phyloP scores from a whole-genome alignment of 164 flowering plant species.

The Euptelea pleiosperma region DNA sequence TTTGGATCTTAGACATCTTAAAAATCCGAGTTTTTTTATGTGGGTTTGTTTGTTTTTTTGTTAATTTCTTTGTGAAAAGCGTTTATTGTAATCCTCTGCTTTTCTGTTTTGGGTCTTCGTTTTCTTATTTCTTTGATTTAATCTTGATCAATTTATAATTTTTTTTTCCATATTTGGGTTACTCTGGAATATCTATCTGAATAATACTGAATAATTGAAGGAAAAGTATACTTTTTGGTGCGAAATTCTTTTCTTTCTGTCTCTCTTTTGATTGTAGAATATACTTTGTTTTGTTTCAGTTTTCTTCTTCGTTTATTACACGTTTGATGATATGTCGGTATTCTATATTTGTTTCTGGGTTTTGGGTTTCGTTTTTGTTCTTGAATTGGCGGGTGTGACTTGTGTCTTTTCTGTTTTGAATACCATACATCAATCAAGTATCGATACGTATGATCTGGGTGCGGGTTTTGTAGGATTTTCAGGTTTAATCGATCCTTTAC shows the following conservation, averaged over 20 bases:
- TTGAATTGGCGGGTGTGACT: slow-evolving; percentile 3
- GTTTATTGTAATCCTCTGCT: not conserved
- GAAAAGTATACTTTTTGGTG: slow-evolving; percentile 8
- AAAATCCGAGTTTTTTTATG: slow-evolving; percentile 2
- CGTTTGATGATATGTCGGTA: not conserved
- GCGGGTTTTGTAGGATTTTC: too few species aligned
- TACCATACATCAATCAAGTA: too few species aligned
- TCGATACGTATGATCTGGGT: too few species aligned
- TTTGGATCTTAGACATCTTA: slow-evolving; percentile 1
- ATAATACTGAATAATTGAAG: slow-evolving; percentile 7
- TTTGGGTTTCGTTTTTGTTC: not conserved
- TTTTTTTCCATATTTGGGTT: not conserved
- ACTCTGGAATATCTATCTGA: not conserved
- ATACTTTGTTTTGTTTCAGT: slow-evolving; percentile 8
- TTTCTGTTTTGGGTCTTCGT: not conserved
- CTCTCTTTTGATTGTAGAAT: slow-evolving; percentile 14
- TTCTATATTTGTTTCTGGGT: slow-evolving; percentile 1
- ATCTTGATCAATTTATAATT: slow-evolving; percentile 6
- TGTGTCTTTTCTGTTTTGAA: too few species aligned
- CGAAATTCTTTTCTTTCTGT: slow-evolving; percentile 7
- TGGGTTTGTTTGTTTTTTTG: slow-evolving; percentile 5
- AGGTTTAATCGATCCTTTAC: too few species aligned
- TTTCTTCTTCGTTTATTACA: not conserved
- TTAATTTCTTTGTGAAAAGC: slow-evolving; percentile 4
- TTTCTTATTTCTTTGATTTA: not conserved